Percentiles rank a stretch among this genome's conserved stretches.
These are phyloP conservation scores for Mitragyna speciosa DNA, from an alignment of 257 asterid genomes.

Conservation along the genomic window DNA sequence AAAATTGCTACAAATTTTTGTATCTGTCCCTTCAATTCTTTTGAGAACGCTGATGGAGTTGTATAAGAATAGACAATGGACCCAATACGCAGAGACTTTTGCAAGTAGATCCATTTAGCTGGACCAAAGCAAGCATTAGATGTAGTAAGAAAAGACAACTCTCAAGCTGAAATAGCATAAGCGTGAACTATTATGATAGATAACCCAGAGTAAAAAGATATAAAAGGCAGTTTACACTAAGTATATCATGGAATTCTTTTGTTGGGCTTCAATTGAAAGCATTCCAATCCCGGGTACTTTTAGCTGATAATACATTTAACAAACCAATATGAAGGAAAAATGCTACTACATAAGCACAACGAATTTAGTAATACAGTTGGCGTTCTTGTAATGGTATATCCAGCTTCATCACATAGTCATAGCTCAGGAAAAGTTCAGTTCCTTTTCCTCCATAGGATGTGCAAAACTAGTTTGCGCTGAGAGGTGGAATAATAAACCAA, in stretches of 20 bases:
- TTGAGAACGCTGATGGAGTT: neutral
- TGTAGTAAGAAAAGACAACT: neutral
- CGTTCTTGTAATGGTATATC: neutral
- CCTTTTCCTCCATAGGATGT: neutral
- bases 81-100: neutral
- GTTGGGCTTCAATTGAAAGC: neutral
- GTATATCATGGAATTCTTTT: neutral
- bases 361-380: neutral
- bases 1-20: too few relatives aligned
- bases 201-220: neutral
- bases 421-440: neutral
- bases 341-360: neutral
- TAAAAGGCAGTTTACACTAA: neutral
- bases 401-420: neutral
- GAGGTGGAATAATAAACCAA: neutral
- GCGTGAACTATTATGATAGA: neutral
- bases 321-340: neutral
- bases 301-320: neutral
- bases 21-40: too few relatives aligned
- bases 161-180: neutral
- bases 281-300: too few relatives aligned
- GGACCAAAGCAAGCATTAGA: neutral
- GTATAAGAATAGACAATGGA: neutral
- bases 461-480: neutral
- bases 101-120: neutral